Conservation (phyloP, 495 filamentous ascomycete species). For the Talaromyces ruber region DNA sequence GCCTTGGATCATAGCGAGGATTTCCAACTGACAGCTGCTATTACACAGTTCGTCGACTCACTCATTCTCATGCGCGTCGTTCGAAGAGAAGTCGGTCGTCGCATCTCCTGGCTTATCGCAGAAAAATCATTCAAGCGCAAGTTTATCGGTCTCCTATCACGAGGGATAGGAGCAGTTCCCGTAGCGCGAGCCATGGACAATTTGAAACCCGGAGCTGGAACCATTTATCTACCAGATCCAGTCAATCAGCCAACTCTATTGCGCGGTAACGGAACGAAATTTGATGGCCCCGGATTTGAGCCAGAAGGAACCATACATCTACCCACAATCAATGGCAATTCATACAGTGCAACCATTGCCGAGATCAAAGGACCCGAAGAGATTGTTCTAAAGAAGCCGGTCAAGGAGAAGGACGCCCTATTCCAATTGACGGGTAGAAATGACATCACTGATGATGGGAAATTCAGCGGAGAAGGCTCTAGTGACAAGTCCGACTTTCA, state of each 20-base stretch:
- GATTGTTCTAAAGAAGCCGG: slow-evolving; percentile 75
- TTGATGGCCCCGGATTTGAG: slow-evolving; percentile 62
- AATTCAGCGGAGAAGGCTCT: slow-evolving; percentile 41
- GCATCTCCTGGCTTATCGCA: slow-evolving; percentile 85
- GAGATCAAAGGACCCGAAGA: slow-evolving; percentile 76
- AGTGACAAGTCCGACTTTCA: slow-evolving; percentile 41
- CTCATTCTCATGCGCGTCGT: slow-evolving; percentile 88
- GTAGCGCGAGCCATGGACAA: slow-evolving; percentile 86
- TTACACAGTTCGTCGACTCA: slow-evolving; percentile 77
- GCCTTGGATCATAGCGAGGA: neutral
- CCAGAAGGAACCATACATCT: slow-evolving; percentile 78
- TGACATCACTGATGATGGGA: slow-evolving; percentile 53
- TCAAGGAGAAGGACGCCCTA: slow-evolving; percentile 61
- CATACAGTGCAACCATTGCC: slow-evolving; percentile 70
- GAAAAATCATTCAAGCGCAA: slow-evolving; percentile 84
- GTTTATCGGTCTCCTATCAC: slow-evolving; percentile 77
- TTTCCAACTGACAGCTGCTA: neutral
- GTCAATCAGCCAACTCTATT: slow-evolving; percentile 76
- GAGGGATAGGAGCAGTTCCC: slow-evolving; percentile 74
- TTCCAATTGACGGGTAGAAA: slow-evolving; percentile 68
- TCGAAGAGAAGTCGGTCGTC: slow-evolving; percentile 73
- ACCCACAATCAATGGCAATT: slow-evolving; percentile 69
- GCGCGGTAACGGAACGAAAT: slow-evolving; percentile 79
- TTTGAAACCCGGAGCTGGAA: slow-evolving; percentile 68
- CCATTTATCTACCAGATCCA: slow-evolving; percentile 86